Percentiles rank a stretch among this genome's conserved stretches.
These are phyloP conservation scores for Lodderomyces orthopsilosis DNA, from an alignment of 1,139 yeast species.

Conservation along the genomic window DNA sequence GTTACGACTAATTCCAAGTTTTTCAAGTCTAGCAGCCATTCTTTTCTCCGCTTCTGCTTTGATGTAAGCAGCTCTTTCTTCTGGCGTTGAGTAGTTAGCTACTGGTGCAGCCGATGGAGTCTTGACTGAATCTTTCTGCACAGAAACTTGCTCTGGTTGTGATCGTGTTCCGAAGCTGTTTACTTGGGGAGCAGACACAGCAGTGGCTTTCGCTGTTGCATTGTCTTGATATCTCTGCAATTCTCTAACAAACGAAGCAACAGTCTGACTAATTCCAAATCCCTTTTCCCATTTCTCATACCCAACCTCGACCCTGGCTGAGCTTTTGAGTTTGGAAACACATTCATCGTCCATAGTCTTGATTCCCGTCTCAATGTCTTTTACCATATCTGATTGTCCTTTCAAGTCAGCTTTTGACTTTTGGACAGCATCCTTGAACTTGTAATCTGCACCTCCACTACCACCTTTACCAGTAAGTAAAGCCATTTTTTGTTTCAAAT, in stretches of 20 bases:
- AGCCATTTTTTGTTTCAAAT: slow-evolving; percentile 85
- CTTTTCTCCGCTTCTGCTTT: slow-evolving; percentile 89
- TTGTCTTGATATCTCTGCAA: slow-evolving; percentile 21
- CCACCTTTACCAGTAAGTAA: slow-evolving; percentile 77
- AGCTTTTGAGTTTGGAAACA: slow-evolving; percentile 40
- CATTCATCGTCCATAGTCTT: slow-evolving; percentile 68
- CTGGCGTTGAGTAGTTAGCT: slow-evolving; percentile 36
- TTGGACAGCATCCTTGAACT: slow-evolving; percentile 54
- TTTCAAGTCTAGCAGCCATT: slow-evolving; percentile 87
- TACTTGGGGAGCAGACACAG: background rate
- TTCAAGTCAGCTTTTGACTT: slow-evolving; percentile 55
- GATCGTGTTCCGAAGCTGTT: background rate
- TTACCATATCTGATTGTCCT: slow-evolving; percentile 55
- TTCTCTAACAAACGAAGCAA: slow-evolving; percentile 59
- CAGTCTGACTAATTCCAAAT: slow-evolving; percentile 64
- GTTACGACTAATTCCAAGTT: slow-evolving; percentile 56
- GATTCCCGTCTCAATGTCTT: slow-evolving; percentile 74
- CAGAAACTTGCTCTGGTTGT: slow-evolving; percentile 19
- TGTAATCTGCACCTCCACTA: slow-evolving; percentile 41
- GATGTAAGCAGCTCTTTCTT: slow-evolving; percentile 77
- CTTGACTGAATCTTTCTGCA: slow-evolving; percentile 7
- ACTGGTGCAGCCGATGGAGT: slow-evolving; percentile 5
- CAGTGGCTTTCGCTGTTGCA: background rate
- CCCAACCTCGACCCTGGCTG: slow-evolving; percentile 50
- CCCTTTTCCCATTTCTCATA: slow-evolving; percentile 84